Base-by-base conservation (phyloP, 176 grass and related monocot species). In the Carex kokanica region DNA sequence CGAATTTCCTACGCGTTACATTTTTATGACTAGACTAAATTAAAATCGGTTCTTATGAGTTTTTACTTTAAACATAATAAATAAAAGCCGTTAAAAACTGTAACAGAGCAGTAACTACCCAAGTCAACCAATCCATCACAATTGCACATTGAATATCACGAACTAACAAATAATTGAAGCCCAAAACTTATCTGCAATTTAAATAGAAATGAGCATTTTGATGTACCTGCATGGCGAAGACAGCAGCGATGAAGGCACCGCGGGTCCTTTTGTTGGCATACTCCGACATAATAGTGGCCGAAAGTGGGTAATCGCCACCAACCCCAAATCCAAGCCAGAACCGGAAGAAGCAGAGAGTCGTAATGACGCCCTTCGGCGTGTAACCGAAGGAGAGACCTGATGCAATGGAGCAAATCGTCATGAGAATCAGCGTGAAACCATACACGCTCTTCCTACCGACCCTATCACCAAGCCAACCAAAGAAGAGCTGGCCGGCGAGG, bases 301-400 rank as follows among this genome's bases (percentile, higher is more conserved):
- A 81, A 0, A 92, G 83, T 0, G 91, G 91, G 65, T 92, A 92
- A 16, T 92, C 91, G 15, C 92, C 92, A 11, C 92, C 90, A 85
- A 92, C 89, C 41, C 92, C 92, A 60, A 94, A 91, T 2, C 92
- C 92, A 0, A 94, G 84, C 90, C 92, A 94, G 90, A 94, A 94
- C 0, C 88, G 82, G 90, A 97, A 97, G 64, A 93, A 92, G 58
- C 94, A 93, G 8, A 93, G 86, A 1, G 92, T 92, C n/a, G 84
- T 18, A 5, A 95, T 85, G 59, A 92, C 90, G 0, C 86, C 71
- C 1, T 83, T 84, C 1, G 91, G 74, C 2, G 21, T 59, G 52
- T 56, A 17, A 3, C 65, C 5, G 21, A 90, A 90, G 15, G 91
- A 90, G 20, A 90, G 85, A 10, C 86, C 91, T 1, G 88, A 90